phyloP scores from a whole-genome alignment of 768 basidiomycete species.

The Pulveroboletus sp. region DNA sequence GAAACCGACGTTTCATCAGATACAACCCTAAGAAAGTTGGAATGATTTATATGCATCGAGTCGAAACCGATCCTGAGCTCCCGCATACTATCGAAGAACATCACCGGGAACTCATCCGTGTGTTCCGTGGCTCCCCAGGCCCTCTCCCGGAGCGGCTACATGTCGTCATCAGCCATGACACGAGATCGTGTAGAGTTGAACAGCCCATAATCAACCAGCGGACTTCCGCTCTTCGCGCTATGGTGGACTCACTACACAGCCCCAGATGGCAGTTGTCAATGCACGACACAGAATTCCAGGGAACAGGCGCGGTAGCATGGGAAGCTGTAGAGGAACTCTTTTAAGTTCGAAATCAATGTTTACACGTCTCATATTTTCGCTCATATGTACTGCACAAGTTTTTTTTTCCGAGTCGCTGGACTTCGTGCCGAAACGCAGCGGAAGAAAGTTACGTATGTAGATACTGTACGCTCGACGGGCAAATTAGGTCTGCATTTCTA shows the following conservation, averaged over 20 bases:
- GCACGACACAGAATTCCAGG: slow-evolving; percentile 4
- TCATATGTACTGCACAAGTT: background rate
- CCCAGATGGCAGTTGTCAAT: background rate
- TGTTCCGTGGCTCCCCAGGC: too few relatives aligned
- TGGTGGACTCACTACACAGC: background rate
- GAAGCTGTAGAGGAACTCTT: slow-evolving; percentile 10
- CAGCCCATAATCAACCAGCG: background rate
- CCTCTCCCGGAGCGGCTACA: background rate
- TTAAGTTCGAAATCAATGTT: background rate
- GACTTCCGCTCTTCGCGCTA: background rate
- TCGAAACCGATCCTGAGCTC: slow-evolving; percentile 12
- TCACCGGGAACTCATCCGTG: background rate
- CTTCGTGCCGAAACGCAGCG: background rate
- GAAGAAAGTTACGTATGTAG: background rate
- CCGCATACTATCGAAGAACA: slow-evolving; percentile 4
- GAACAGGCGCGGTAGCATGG: slow-evolving; percentile 13
- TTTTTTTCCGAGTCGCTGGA: background rate
- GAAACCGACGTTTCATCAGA: background rate
- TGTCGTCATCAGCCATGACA: slow-evolving; percentile 14
- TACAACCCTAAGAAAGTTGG: slow-evolving; percentile 4
- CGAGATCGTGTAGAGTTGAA: background rate
- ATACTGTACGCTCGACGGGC: background rate
- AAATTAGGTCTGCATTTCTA: background rate
- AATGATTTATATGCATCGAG: slow-evolving; percentile 18
- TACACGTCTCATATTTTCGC: background rate